Evolutionary conservation across 1,139 yeast species (phyloP).

Genomic region (Diutina sp.): DNA sequence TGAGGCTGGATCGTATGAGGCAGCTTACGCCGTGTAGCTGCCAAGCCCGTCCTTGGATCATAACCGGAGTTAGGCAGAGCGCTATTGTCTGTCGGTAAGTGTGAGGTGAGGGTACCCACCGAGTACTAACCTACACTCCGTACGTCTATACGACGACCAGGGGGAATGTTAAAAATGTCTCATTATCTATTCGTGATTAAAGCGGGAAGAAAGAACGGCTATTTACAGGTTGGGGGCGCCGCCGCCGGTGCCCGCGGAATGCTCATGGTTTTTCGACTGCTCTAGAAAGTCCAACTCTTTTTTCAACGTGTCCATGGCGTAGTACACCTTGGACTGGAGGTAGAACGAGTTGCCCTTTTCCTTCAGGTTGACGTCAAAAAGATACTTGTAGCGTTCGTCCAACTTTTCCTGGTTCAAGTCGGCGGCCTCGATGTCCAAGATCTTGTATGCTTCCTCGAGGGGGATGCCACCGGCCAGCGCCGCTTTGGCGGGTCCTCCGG

Average conservation of each 20-base stretch:
- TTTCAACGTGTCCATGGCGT: slow-evolving; percentile 40
- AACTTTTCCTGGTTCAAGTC: slow-evolving; percentile 48
- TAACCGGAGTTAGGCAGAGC: neutral
- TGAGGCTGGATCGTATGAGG: too few species aligned
- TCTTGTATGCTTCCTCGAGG: slow-evolving; percentile 83
- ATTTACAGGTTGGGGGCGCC: neutral
- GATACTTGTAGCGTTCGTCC: slow-evolving; percentile 64
- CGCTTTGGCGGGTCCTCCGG: slow-evolving; percentile 38
- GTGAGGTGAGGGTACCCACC: neutral
- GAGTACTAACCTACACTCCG: neutral
- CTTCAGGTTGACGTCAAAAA: slow-evolving; percentile 80
- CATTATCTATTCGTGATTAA: neutral
- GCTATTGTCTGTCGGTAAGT: neutral
- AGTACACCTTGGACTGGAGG: slow-evolving; percentile 79
- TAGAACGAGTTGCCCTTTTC: slow-evolving; percentile 93
- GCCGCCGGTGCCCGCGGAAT: slow-evolving; percentile 10
- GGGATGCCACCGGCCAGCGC: slow-evolving; percentile 61
- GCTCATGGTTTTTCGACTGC: slow-evolving; percentile 12
- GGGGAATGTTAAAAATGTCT: neutral
- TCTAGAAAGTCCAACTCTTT: slow-evolving; percentile 34
- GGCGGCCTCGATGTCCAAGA: slow-evolving; percentile 60
- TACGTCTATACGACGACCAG: neutral
- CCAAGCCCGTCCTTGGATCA: too few species aligned
- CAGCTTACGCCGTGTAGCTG: too few species aligned
- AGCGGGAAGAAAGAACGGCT: neutral